Conservation (phyloP, 2,329 filamentous ascomycete genomes). For the Penicillium italicum region DNA sequence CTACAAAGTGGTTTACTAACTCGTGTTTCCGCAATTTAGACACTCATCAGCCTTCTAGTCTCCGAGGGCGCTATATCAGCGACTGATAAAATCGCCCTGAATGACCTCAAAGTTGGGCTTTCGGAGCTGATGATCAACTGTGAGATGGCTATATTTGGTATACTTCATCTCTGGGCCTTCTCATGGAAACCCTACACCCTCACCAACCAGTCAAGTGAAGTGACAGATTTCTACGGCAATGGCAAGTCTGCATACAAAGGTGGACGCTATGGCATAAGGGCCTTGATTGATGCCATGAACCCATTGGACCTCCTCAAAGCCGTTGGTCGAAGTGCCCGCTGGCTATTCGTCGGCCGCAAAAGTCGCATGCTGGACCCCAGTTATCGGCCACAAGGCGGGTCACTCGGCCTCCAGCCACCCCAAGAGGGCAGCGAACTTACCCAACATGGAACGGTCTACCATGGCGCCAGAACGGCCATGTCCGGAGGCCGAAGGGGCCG, state of each 20-base stretch:
- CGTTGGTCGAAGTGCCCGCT: conserved; percentile 70
- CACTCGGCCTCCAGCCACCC: conserved; percentile 29
- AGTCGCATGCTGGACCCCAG: conserved; percentile 40
- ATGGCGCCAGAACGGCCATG: conserved; percentile 24
- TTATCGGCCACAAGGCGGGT: conserved; percentile 32
- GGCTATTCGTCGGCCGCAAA: conserved; percentile 73
- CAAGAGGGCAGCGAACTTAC: conserved; percentile 8
- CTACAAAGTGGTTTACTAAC: background rate
- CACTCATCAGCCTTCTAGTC: conserved; percentile 59
- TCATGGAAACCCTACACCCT: conserved; percentile 67
- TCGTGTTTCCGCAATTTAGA: conserved; percentile 30
- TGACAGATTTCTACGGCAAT: conserved; percentile 41
- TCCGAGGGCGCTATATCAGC: conserved; percentile 62
- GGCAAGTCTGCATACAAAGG: conserved; percentile 57
- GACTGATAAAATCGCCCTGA: conserved; percentile 60
- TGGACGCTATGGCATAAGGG: conserved; percentile 61
- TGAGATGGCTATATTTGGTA: conserved; percentile 77
- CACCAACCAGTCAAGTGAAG: conserved; percentile 44
- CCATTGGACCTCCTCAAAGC: conserved; percentile 81
- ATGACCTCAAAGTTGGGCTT: conserved; percentile 77
- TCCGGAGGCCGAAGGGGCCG: conserved; percentile 21
- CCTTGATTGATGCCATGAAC: conserved; percentile 70
- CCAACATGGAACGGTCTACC: conserved; percentile 26
- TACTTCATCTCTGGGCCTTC: conserved; percentile 80
- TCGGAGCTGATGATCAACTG: conserved; percentile 73